Base-by-base conservation (phyloP, 2,329 filamentous ascomycete genomes). In the Colletotrichum acutatum region DNA sequence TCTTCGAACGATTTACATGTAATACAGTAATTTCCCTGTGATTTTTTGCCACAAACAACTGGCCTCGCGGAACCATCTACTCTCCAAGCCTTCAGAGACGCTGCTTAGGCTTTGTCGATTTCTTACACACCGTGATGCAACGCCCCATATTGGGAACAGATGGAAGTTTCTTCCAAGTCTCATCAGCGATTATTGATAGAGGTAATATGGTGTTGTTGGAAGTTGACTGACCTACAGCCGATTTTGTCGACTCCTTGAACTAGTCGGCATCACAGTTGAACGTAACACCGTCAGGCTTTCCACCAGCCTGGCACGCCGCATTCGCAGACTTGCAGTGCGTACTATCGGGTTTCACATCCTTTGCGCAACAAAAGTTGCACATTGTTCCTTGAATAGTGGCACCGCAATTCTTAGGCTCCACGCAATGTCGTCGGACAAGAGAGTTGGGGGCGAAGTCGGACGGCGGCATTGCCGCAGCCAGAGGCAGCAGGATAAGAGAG, bases 401-500 rank as follows among this genome's bases (percentile, higher is more conserved):
- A 0, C 68, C 75, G 0, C 75, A 74, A 16, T 75, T 72, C 12
- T 68, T 72, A 57, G 73, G 66, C 34, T 78, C 75, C 32, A 76
- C 72, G 30, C 74, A 74, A 14, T 73, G 66, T 52, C 74, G 68
- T 5, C 72, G 71, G 30, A 72, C 42, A 19, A 72, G 69, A 3
- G 28, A 16, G 2, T 16, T 26, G 1, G n/a, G 8, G 8, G 16
- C 30, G 6, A 58, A 28, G 42, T 53, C 7, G 5, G 28, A 53
- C 4, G 69, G 53, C 8, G 69, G 69, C 52, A 62, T 42, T 11
- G 69, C 65, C 3, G 42, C 65, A 37, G 65, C 69, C 12, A 72
- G 42, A 7, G 69, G 58, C 2, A 72, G 34, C 1, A 72, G 58
- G 24, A 37, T 52, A 1, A 72, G 52, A 0, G 68, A 5, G 3